Evolutionary conservation across 495 filamentous ascomycete genomes (phyloP), one percentile per base, ranked within the genome.

Genomic region (Diplogelasinospora grovesii): DNA sequence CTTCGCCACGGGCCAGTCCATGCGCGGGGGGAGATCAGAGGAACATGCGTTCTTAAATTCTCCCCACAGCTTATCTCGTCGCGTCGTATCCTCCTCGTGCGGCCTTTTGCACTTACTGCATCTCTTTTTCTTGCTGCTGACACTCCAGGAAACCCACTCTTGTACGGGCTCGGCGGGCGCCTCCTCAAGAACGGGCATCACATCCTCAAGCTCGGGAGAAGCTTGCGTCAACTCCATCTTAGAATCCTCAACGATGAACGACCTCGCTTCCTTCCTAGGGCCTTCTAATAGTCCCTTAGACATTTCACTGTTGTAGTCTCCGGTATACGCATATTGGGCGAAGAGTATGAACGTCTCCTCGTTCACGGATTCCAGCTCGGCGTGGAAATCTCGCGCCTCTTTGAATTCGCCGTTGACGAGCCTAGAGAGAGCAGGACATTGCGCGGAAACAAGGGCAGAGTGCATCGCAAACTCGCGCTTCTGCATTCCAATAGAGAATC

Each of bases 321-420:
- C 45, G 11, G 45, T 49, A 20, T 49, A 49, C 1, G 29, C 40
- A 13, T 35, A 43, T 11, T 40, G 22, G 8, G 22, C 19, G 19
- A 49, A 49, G 16, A 14, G 10, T 1, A 26, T 13, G 22, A 49
- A 43, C 0, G 46, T 49, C 5, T 39, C 19, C 8, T 43, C 46
- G 22, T 39, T 28, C 5, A 43, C 22, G 10, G 15, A 7, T 18
- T 49, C 22, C 8, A 49, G 18, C 8, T 44, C 25, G 20, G 40
- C 29, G 13, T 36, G 23, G 5, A 15, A 16, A 0, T 40, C 46
- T 15, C 23, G 2, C 7, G 46, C 46, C 36, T 49, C 46, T 26
- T 41, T 44, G 46, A 43, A 49, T 31, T 30, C n/a, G 24, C 39
- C 33, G 38, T 41, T 47, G 36, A 47, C 38, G 13, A 41, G 28